These are phyloP conservation scores for Heritiera littoralis DNA, from an alignment of 345 rosid genomes.

Conservation along the genomic window DNA sequence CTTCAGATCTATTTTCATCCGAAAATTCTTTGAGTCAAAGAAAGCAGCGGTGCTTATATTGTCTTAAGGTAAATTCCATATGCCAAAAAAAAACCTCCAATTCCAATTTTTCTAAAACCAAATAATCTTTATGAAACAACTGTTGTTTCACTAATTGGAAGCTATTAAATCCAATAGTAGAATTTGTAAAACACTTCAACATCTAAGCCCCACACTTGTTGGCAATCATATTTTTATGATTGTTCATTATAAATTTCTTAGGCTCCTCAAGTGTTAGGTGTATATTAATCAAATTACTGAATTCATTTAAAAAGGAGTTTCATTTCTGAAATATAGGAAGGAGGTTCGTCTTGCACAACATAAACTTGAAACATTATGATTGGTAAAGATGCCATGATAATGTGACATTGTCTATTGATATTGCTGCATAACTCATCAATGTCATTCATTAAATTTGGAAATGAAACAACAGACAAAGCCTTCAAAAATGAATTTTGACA, in stretches of 20 bases:
- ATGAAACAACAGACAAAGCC: neutral
- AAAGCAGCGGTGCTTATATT: neutral
- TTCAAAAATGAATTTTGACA: neutral
- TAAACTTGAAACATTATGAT: neutral
- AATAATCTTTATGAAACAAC: neutral
- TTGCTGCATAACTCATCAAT: neutral
- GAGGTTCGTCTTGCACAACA: neutral
- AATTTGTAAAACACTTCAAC: neutral
- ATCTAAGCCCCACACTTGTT: neutral
- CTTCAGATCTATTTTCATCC: neutral
- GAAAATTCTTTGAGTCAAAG: neutral
- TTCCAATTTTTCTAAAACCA: neutral
- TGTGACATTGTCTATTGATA: neutral
- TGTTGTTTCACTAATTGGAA: neutral
- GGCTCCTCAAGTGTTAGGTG: neutral
- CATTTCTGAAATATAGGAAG: neutral
- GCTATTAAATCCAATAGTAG: neutral
- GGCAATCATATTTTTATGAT: neutral
- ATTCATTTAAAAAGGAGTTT: conserved; percentile 9
- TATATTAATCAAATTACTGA: neutral
- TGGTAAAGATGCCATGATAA: conserved; percentile 2
- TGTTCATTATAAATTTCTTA: neutral
- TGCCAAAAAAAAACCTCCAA: neutral
- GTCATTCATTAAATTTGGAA: neutral
- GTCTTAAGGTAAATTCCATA: neutral